These are phyloP conservation scores for Paecilomyces sp. DNA, from an alignment of 2,329 filamentous ascomycete genomes.

Conservation along the genomic window DNA sequence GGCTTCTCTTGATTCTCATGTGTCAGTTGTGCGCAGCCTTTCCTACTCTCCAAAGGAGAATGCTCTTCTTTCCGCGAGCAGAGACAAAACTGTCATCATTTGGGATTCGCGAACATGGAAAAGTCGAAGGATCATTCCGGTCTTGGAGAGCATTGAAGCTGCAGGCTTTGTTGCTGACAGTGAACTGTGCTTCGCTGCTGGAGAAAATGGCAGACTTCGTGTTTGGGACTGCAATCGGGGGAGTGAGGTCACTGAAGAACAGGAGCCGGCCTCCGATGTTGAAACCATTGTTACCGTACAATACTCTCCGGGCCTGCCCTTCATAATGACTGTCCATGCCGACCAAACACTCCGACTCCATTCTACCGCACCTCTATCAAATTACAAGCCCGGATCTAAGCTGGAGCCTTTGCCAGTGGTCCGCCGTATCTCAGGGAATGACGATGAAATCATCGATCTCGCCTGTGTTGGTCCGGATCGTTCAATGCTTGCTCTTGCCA, in stretches of 20 bases:
- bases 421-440: slow-evolving; percentile 84
- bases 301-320: slow-evolving; percentile 57
- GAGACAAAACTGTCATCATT: slow-evolving; percentile 89
- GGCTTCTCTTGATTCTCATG: slow-evolving; percentile 79
- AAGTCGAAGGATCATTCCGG: slow-evolving; percentile 68
- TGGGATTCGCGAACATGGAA: slow-evolving; percentile 90
- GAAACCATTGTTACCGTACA: slow-evolving; percentile 67
- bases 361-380: slow-evolving; percentile 37
- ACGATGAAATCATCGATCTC: slow-evolving; percentile 95
- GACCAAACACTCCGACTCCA: slow-evolving; percentile 84
- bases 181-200: slow-evolving; percentile 70
- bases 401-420: slow-evolving; percentile 55
- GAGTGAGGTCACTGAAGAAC: slow-evolving; percentile 70
- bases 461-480: slow-evolving; percentile 75
- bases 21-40: slow-evolving; percentile 84
- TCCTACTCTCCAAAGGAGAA: slow-evolving; percentile 73
- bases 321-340: slow-evolving; percentile 74
- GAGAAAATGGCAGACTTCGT: slow-evolving; percentile 72
- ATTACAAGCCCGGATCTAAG: slow-evolving; percentile 33
- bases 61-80: slow-evolving; percentile 71
- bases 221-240: slow-evolving; percentile 76
- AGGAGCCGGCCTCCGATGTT: slow-evolving; percentile 53
- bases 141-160: slow-evolving; percentile 77
- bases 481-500: slow-evolving; percentile 80
- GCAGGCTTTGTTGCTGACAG: slow-evolving; percentile 71